A percentile compares a stretch with the other conserved stretches of the same genome.
Evolutionary conservation across 2,329 filamentous ascomycete genomes (phyloP).

Genomic region (Microcera coccophila): DNA sequence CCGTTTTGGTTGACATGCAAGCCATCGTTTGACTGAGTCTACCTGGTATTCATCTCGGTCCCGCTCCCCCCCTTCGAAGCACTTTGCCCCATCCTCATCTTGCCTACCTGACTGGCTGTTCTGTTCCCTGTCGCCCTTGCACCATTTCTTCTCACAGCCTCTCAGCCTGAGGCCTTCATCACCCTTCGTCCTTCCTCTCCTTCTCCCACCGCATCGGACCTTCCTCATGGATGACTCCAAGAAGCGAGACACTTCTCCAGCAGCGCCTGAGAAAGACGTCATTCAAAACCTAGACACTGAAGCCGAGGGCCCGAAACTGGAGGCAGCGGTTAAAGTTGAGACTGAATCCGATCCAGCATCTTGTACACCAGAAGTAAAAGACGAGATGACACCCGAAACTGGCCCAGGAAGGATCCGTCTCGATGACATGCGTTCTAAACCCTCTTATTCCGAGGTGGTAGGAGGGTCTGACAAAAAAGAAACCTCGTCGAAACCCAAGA

Average conservation of each 20-base stretch:
- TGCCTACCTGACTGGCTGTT: not conserved
- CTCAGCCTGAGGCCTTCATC: not conserved
- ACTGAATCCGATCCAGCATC: not conserved
- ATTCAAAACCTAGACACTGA: slow-evolving; percentile 1
- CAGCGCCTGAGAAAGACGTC: slow-evolving; percentile 15
- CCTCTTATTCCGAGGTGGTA: slow-evolving; percentile 11
- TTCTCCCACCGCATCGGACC: not conserved
- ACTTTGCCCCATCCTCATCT: not conserved
- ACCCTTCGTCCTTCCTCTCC: not conserved
- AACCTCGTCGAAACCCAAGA: slow-evolving; percentile 5
- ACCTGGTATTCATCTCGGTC: not conserved
- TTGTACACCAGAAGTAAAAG: not conserved
- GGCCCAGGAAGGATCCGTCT: slow-evolving; percentile 10
- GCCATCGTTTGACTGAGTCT: not conserved
- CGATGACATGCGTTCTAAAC: slow-evolving; percentile 14
- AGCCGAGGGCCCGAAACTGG: not conserved
- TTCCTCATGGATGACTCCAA: slow-evolving; percentile 13
- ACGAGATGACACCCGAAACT: slow-evolving; percentile 13
- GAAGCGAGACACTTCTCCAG: slow-evolving; percentile 10
- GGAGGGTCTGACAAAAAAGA: slow-evolving; percentile 10
- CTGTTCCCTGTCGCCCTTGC: not conserved
- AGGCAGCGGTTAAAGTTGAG: not conserved
- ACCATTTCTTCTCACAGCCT: not conserved
- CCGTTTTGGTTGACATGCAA: not conserved
- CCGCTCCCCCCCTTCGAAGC: not conserved